Percentiles rank a stretch among this genome's conserved stretches.
These are phyloP conservation scores for Nicotiana tomentosiformis DNA, from an alignment of 257 asterid genomes.

Conservation along the genomic window DNA sequence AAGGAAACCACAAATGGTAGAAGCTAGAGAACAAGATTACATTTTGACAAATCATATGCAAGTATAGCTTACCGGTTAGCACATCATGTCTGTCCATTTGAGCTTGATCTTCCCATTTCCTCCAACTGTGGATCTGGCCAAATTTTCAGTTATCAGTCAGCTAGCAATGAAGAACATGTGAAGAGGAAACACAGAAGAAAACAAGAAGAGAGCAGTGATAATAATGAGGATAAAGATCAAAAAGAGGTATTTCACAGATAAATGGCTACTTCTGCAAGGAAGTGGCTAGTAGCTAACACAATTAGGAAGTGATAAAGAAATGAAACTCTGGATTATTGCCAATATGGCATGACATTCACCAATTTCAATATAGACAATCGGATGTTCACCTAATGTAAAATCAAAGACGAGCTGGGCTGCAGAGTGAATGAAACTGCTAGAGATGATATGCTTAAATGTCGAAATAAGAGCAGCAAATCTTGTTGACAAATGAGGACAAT, in stretches of 20 bases:
- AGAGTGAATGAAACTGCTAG: neutral
- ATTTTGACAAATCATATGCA: neutral
- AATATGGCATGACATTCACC: neutral
- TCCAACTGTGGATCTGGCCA: conserved; percentile 86
- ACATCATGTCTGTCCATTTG: conserved; percentile 59
- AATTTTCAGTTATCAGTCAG: conserved; percentile 9
- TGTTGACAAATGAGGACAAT: neutral
- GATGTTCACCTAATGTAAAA: neutral
- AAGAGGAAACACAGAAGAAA: conserved; percentile 2
- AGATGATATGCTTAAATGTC: neutral
- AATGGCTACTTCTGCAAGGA: neutral
- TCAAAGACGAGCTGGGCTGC: neutral
- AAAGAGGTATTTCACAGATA: neutral
- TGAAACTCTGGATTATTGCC: neutral
- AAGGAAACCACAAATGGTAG: neutral
- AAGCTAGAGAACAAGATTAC: neutral
- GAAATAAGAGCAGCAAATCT: neutral
- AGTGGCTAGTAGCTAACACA: neutral
- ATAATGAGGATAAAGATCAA: conserved; percentile 3
- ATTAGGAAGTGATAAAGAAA: neutral
- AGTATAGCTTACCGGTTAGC: conserved; percentile 48
- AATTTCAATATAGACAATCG: neutral
- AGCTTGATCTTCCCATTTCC: conserved; percentile 97
- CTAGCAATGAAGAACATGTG: conserved; percentile 4
- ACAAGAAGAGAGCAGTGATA: neutral